Conservation (phyloP, 2,329 filamentous ascomycete species). For the Fragosphaeria purpurea region DNA sequence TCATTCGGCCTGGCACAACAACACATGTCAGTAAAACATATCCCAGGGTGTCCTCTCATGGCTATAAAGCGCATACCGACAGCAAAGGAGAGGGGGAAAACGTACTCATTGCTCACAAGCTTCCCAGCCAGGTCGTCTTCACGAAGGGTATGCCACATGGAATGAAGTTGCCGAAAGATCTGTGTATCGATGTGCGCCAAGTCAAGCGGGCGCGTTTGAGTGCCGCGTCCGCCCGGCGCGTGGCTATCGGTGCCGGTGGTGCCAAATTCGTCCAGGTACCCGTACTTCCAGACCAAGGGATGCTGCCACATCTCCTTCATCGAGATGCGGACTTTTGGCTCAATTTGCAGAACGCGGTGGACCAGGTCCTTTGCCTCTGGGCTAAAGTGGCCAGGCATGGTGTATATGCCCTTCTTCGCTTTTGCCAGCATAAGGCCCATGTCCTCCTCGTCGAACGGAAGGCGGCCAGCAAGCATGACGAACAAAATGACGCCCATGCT, state of each 20-base stretch:
- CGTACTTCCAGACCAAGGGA: conserved; percentile 75
- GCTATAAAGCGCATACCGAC: neutral
- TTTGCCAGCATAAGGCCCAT: conserved; percentile 51
- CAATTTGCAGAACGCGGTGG: conserved; percentile 63
- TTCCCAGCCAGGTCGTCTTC: conserved; percentile 61
- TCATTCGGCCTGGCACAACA: conserved; percentile 58
- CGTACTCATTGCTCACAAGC: conserved; percentile 56
- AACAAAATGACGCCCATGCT: conserved; percentile 86
- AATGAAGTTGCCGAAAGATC: conserved; percentile 74
- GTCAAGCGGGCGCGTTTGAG: conserved; percentile 46
- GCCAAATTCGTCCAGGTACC: conserved; percentile 61
- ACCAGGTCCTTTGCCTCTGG: conserved; percentile 69
- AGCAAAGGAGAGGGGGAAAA: conserved; percentile 10
- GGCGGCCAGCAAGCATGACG: conserved; percentile 70
- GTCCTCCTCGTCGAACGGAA: conserved; percentile 70
- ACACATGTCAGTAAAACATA: neutral
- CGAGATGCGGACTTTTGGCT: conserved; percentile 68
- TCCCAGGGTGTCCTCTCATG: neutral
- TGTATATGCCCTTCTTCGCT: conserved; percentile 49
- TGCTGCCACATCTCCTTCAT: conserved; percentile 80
- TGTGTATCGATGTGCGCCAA: conserved; percentile 67
- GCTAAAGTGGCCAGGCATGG: conserved; percentile 53
- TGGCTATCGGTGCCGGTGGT: conserved; percentile 35
- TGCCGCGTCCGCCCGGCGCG: conserved; percentile 48
- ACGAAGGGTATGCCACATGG: conserved; percentile 80